Conservation (phyloP, 768 basidiomycete species). For the Trametes elegans region DNA sequence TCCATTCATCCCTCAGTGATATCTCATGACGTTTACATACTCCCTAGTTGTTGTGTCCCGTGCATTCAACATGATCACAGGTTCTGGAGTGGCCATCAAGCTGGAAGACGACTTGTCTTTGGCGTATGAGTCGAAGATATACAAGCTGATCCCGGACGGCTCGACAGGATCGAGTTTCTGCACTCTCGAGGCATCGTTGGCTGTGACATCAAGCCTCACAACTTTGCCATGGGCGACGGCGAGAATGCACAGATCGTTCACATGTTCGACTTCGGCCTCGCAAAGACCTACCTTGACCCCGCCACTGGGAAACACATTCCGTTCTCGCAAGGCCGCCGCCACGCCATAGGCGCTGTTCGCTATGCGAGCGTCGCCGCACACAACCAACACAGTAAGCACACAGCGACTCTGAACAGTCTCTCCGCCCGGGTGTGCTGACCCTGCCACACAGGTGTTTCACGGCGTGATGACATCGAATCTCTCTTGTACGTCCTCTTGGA, state of each 20-base stretch:
- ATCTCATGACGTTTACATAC: not conserved
- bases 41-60: not conserved
- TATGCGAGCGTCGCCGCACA: slow-evolving; percentile 17
- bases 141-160: slow-evolving; percentile 17
- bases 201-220: slow-evolving; percentile 28
- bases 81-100: slow-evolving; percentile 23
- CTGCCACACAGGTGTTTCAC: slow-evolving; percentile 16
- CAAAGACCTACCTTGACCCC: slow-evolving; percentile 14
- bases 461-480: slow-evolving; percentile 28
- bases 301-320: slow-evolving; percentile 20
- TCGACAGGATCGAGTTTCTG: slow-evolving; percentile 16
- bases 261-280: slow-evolving; percentile 24
- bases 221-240: slow-evolving; percentile 20
- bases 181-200: slow-evolving; percentile 21
- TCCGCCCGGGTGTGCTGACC: too few species aligned
- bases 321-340: slow-evolving; percentile 10
- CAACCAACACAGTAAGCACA: slow-evolving; percentile 13
- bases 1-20: not conserved
- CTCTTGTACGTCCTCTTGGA: slow-evolving; percentile 23
- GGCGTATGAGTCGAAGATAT: slow-evolving; percentile 21
- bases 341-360: slow-evolving; percentile 14
- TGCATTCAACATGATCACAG: slow-evolving; percentile 12
- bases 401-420: not conserved
- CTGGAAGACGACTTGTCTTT: not conserved
- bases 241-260: slow-evolving; percentile 7